Evolutionary conservation across 2,329 filamentous ascomycete species (phyloP).

Genomic region (Trichothecium roseum): DNA sequence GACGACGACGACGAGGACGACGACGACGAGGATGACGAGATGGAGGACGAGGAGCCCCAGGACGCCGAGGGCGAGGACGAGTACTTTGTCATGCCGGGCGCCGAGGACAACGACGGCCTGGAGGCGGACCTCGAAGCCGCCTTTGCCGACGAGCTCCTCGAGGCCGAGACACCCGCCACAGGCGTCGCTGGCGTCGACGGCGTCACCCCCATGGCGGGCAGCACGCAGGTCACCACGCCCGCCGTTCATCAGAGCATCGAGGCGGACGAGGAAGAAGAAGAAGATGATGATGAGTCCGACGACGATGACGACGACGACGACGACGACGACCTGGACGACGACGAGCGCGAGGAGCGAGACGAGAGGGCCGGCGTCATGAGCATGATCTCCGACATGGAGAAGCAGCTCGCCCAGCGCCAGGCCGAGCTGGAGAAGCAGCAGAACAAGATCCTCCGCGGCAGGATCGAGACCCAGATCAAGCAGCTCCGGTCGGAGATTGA

Average conservation of each 20-base stretch:
- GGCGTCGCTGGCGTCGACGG: conserved; percentile 24
- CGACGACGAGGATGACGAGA: conserved; percentile 46
- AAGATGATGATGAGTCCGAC: conserved; percentile 32
- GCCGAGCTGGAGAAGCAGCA: conserved; percentile 30
- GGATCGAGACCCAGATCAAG: conserved; percentile 39
- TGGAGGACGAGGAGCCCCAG: conserved; percentile 46
- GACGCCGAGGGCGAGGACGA: conserved; percentile 34
- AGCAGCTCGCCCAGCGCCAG: conserved; percentile 34
- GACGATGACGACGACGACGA: conserved; percentile 43
- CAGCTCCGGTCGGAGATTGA: conserved; percentile 33
- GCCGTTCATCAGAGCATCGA: conserved; percentile 35
- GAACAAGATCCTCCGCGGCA: conserved; percentile 38
- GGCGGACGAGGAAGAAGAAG: conserved; percentile 32
- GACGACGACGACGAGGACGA: conserved; percentile 36
- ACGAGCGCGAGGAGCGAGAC: conserved; percentile 36
- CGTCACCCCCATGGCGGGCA: conserved; percentile 32
- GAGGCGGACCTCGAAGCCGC: conserved; percentile 46
- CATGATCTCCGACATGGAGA: conserved; percentile 42
- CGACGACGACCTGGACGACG: conserved; percentile 44
- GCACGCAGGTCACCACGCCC: conserved; percentile 31
- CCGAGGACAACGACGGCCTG: conserved; percentile 31
- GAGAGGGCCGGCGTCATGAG: conserved; percentile 44
- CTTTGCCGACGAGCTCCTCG: conserved; percentile 28
- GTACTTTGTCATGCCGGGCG: conserved; percentile 20
- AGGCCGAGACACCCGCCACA: conserved; percentile 30